phyloP scores from a whole-genome alignment of 345 rosid genomes.

The Arabis hirsuta region DNA sequence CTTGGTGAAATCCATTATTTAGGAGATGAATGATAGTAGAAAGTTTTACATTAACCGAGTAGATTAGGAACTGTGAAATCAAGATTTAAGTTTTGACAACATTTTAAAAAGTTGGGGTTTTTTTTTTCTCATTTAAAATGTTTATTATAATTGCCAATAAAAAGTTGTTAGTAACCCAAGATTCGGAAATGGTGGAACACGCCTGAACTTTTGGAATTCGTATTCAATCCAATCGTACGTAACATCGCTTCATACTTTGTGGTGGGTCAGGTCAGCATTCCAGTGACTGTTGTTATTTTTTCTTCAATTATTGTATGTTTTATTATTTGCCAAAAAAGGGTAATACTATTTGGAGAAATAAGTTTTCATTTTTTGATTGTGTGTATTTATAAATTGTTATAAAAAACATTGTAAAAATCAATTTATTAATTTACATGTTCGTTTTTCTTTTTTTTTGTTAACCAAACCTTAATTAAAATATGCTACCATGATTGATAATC shows the following conservation, averaged over 20 bases:
- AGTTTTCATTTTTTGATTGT: no score
- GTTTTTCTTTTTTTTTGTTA: no score
- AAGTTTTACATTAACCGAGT: neutral
- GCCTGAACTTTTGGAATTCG: neutral
- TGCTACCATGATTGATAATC: no score
- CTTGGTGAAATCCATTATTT: constrained; percentile 14
- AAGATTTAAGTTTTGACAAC: neutral
- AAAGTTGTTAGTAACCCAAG: neutral
- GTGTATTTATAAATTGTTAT: no score
- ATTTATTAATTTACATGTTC: no score
- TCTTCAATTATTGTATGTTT: no score
- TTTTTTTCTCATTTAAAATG: neutral
- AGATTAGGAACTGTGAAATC: constrained; percentile 2
- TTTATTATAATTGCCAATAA: neutral
- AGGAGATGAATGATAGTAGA: neutral
- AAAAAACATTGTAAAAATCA: no score
- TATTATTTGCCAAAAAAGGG: no score
- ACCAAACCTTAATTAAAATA: no score
- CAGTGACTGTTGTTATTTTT: no score
- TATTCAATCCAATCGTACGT: neutral
- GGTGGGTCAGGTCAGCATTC: neutral
- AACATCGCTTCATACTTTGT: neutral
- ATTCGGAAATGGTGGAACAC: neutral
- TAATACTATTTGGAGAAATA: no score
- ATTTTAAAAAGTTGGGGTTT: neutral